Conservation (phyloP, 2,329 filamentous ascomycete genomes). For the Colletotrichum eleusines region DNA sequence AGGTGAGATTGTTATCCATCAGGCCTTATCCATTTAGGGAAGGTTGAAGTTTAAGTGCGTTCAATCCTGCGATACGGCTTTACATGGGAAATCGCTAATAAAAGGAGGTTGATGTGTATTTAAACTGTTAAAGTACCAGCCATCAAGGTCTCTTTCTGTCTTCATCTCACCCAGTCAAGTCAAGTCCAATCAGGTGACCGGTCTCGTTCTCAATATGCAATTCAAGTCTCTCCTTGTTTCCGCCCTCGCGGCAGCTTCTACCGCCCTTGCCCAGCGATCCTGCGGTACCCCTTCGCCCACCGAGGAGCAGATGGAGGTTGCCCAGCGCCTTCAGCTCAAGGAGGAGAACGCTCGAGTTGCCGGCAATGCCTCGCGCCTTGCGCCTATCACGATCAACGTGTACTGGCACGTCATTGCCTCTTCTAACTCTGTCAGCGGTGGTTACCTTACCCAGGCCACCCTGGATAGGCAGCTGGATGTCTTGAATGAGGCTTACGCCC, state of each 20-base stretch:
- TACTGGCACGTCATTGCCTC: constrained; percentile 55
- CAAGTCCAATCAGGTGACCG: constrained; percentile 26
- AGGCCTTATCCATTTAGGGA: constrained; percentile 30
- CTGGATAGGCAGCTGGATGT: constrained; percentile 56
- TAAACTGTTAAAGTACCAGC: constrained; percentile 22
- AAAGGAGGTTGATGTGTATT: constrained; percentile 8
- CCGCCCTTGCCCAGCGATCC: constrained; percentile 37
- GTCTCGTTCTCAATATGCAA: constrained; percentile 30
- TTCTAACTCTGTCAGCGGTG: constrained; percentile 47
- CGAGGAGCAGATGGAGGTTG: constrained; percentile 34
- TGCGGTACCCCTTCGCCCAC: constrained; percentile 36
- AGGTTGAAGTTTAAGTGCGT: constrained; percentile 19
- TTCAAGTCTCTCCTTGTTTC: constrained; percentile 38
- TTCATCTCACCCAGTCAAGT: constrained; percentile 23
- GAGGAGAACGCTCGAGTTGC: constrained; percentile 36
- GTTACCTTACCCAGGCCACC: constrained; percentile 51
- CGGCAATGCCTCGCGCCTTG: constrained; percentile 43
- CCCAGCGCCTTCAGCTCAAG: constrained; percentile 29
- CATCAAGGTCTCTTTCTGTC: constrained; percentile 27
- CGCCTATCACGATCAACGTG: constrained; percentile 53
- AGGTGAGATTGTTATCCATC: constrained; percentile 1
- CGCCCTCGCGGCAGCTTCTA: constrained; percentile 35
- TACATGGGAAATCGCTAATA: constrained; percentile 1
- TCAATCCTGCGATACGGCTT: neutral
- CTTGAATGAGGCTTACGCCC: constrained; percentile 59